Percentiles rank a stretch among this genome's conserved stretches.
phyloP scores from a whole-genome alignment of 148 eudicot species.

The Diospyros lotus region DNA sequence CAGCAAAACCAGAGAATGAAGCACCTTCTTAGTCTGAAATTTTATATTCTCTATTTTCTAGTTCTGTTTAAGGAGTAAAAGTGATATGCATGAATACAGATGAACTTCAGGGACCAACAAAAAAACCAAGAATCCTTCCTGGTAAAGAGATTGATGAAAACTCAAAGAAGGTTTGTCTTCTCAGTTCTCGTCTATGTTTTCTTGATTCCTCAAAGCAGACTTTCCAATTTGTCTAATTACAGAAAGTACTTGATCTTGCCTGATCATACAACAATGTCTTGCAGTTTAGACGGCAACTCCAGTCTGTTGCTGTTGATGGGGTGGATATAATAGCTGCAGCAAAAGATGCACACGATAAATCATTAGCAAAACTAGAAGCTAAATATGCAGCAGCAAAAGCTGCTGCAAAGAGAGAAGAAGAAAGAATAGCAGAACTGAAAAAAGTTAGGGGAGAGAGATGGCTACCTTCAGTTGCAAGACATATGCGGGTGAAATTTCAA shows the following conservation, averaged over 20 bases:
- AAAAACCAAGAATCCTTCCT: conserved; percentile 71
- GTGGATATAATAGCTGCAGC: conserved; percentile 46
- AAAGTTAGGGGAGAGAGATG: conserved; percentile 32
- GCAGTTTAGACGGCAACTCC: conserved; percentile 63
- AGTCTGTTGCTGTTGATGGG: conserved; percentile 70
- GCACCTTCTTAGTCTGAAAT: neutral
- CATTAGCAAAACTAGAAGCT: conserved; percentile 50
- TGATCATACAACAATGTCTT: conserved; percentile 10
- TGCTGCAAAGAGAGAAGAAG: conserved; percentile 78
- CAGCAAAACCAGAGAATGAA: no score
- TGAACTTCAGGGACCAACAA: conserved; percentile 58
- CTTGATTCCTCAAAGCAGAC: neutral
- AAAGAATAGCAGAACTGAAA: conserved; percentile 47
- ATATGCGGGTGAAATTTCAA: conserved; percentile 34
- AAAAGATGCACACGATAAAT: conserved; percentile 33
- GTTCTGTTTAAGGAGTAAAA: neutral
- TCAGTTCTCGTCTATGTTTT: neutral
- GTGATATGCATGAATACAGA: conserved; percentile 30
- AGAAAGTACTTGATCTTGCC: neutral
- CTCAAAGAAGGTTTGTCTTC: conserved; percentile 59
- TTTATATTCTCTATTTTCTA: neutral
- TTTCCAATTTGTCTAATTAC: conserved; percentile 1
- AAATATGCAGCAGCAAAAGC: conserved; percentile 52
- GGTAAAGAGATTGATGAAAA: conserved; percentile 66
- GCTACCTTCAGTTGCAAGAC: conserved; percentile 78